These are phyloP conservation scores for Clarireedia paspali DNA, from an alignment of 2,329 filamentous ascomycete genomes.

Conservation along the genomic window DNA sequence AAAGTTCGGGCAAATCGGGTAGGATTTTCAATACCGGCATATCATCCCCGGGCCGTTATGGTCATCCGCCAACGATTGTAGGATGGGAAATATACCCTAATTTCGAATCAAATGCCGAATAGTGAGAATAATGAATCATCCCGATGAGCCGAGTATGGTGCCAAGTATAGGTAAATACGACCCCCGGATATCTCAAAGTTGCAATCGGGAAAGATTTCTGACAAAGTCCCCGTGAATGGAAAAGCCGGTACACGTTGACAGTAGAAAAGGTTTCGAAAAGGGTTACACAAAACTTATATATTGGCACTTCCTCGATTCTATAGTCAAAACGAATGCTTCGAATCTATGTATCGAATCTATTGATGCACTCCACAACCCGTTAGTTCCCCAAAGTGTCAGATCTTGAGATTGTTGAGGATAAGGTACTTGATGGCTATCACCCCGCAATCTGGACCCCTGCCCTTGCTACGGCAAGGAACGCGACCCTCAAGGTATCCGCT, in stretches of 20 bases:
- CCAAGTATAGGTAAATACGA: neutral
- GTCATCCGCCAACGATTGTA: too few relatives aligned
- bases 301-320: neutral
- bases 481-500: neutral
- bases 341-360: too few relatives aligned
- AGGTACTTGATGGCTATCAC: neutral
- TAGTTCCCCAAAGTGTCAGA: constrained; percentile 1
- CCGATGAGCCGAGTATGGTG: neutral
- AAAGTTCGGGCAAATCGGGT: too few relatives aligned
- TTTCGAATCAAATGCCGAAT: too few relatives aligned
- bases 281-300: neutral
- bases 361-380: neutral
- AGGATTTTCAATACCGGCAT: too few relatives aligned
- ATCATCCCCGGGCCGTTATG: too few relatives aligned
- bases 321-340: too few relatives aligned
- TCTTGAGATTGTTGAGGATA: neutral
- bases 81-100: too few relatives aligned
- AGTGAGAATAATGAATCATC: too few relatives aligned
- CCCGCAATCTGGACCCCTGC: neutral
- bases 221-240: neutral
- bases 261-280: neutral
- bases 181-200: neutral
- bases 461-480: constrained; percentile 1
- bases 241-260: neutral
- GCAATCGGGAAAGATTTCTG: neutral